Conservation (phyloP, 2,329 filamentous ascomycete species). For the Chaetomium sp. region DNA sequence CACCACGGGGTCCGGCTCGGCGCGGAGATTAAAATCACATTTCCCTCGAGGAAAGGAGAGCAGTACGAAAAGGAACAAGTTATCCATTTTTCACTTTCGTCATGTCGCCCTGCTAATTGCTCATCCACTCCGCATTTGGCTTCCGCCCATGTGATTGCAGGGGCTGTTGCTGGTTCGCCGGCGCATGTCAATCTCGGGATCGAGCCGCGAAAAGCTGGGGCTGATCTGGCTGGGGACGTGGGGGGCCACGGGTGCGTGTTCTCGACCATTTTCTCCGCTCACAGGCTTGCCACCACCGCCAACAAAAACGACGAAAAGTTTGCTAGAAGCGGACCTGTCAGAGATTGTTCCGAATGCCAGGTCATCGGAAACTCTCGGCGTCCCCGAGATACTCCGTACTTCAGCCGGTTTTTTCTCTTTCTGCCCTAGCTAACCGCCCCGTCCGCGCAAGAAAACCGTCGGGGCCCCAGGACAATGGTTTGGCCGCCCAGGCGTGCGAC, state of each 20-base stretch:
- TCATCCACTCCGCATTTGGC: constrained; percentile 20
- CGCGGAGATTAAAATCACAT: constrained; percentile 20
- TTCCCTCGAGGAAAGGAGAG: background rate
- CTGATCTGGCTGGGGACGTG: constrained; percentile 14
- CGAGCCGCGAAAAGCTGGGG: constrained; percentile 20
- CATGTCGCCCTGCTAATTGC: constrained; percentile 2
- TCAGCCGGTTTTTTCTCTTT: background rate
- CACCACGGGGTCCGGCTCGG: constrained; percentile 11
- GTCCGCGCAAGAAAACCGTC: background rate
- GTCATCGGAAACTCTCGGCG: background rate
- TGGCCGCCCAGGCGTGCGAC: constrained; percentile 23
- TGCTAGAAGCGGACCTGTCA: constrained; percentile 10
- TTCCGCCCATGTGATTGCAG: constrained; percentile 32
- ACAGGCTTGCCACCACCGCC: background rate
- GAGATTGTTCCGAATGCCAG: constrained; percentile 7
- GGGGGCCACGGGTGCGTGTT: background rate
- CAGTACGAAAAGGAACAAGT: background rate
- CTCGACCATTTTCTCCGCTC: constrained; percentile 1
- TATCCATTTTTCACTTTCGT: constrained; percentile 11
- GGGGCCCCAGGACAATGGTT: constrained; percentile 24
- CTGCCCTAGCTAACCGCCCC: background rate
- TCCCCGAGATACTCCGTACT: background rate
- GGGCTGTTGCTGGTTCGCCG: constrained; percentile 23
- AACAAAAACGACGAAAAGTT: background rate
- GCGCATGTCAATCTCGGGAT: constrained; percentile 19